Base-by-base conservation (phyloP, 257 asterid genomes). In the Haberlea rhodopensis region DNA sequence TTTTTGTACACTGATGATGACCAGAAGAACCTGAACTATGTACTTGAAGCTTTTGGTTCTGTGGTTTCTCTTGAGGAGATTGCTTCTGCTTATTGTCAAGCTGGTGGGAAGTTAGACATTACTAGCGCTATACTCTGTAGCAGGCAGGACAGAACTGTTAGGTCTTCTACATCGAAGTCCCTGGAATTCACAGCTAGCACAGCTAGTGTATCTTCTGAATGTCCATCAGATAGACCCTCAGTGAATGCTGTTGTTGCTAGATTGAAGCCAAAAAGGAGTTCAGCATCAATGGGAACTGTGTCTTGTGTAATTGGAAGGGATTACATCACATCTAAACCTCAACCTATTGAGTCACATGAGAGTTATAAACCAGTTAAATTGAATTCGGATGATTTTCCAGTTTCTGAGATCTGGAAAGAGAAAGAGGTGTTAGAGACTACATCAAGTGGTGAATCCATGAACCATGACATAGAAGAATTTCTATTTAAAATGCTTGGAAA, bases 401-500 rank as follows among this genome's bases (percentile, higher is more conserved):
- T 27, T 22, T 72, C 92, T 37, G 84, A 72, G 68, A 69, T 88
- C 65, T 82, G 87, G 90, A 78, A 76, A 26, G 90, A 86, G 79
- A 80, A 76, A 31, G 78, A 65, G 32, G 72, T 71, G 46, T 21
- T 60, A 5, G 70, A 53, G 19, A 46, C 78, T 34, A 8, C 71
- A 8, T 28, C 80, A 1, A 71, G 37, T 52, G 64, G 69, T 58
- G 82, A 82, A 54, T 65, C 78, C 73, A 74, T 84, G 81, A 75
- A 67, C 32, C 23, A 21, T 7, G 87, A 82, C 58, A 27, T 79
- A 8, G 85, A 75, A 73, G 91, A 81, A 18, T 87, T 92, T 69
- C 82, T 92, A 46, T 82, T 57, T 49, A 66, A 77, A 74, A 85
- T 92, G 91, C 97, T 92, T 62, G 91, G 92, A 53, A 75, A 76